phyloP scores from a whole-genome alignment of 2,329 filamentous ascomycete species.

The Diplodia mutila region DNA sequence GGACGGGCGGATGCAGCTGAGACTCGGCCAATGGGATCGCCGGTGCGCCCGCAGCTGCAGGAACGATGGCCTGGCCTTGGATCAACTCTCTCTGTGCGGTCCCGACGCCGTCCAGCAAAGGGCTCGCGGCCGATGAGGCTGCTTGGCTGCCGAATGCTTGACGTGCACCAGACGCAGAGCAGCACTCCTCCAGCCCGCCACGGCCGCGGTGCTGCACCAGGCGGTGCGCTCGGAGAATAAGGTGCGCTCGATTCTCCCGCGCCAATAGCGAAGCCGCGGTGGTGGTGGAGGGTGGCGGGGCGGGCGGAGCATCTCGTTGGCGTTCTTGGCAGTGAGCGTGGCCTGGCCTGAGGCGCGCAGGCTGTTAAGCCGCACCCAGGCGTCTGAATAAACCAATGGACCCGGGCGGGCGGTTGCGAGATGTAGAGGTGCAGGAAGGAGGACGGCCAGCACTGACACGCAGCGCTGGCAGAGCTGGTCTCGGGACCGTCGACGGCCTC shows the following conservation, averaged over 20 bases:
- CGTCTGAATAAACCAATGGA: constrained; percentile 8
- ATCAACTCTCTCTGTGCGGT: constrained; percentile 1
- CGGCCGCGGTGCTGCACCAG: not conserved
- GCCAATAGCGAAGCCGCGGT: too few species aligned
- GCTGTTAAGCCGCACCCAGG: not conserved
- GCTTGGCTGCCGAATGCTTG: constrained; percentile 7
- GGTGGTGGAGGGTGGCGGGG: not conserved
- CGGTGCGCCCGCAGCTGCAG: constrained; percentile 21
- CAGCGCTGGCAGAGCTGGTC: constrained; percentile 12
- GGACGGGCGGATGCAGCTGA: constrained; percentile 24
- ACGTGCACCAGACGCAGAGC: not conserved
- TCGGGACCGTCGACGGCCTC: constrained; percentile 22
- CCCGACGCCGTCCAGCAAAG: not conserved
- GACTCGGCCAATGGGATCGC: constrained; percentile 24
- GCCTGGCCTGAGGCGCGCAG: constrained; percentile 4
- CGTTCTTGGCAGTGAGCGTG: constrained; percentile 8
- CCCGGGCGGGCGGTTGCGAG: constrained; percentile 21
- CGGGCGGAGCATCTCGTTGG: constrained; percentile 5
- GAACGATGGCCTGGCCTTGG: constrained; percentile 27
- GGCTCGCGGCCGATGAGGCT: not conserved
- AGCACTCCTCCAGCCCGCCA: not conserved
- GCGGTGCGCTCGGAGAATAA: constrained; percentile 11
- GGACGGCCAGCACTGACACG: not conserved
- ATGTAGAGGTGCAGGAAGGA: constrained; percentile 10
- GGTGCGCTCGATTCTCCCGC: not conserved